Base-by-base conservation (phyloP, 2,329 filamentous ascomycete genomes). In the Didymella pinodella region DNA sequence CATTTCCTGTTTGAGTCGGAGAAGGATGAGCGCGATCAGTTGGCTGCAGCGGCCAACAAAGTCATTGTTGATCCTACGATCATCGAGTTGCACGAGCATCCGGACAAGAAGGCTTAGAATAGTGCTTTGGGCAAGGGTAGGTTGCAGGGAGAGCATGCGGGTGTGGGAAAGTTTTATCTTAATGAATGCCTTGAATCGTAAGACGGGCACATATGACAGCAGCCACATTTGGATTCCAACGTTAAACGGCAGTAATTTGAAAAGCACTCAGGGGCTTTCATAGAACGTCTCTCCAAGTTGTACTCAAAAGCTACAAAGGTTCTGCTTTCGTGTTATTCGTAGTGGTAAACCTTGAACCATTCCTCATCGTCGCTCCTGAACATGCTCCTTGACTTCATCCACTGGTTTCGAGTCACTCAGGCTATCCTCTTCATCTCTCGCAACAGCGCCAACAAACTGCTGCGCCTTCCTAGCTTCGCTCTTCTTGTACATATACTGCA, bases 401-500 rank as follows among this genome's bases (percentile, higher is more conserved):
- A 52, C 25, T 4, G 57, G 51, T 7, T 60, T 55, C 14, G 38
- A 48, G 14, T 60, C 57, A 25, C 48, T 56, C 36, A 55, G 18
- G 16, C 65, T 52, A 41, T 72, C 68, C 45, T 75, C 73, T 20
- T 73, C 67, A 51, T 74, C 72, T 45, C 68, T 72, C 2, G 57
- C 48, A 10, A 54, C 16, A 14, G 64, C 63, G 8, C 43, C 38
- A 25, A 66, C 34, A n/a, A 63, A 52, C 10, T 51, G 43, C 16
- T 50, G 51, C 26, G 57, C 49, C 16, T 65, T 64, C 53, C 58
- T 73, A 48, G 65, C 69, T 64, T 75, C 71, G 44, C 70, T 72
- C 57, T 61, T 69, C 53, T 64, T 64, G 58, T 80, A 75, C 4
- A 81, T 44, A 18, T 77, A 67, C 34, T 81, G 70, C 29, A 76